Percentiles rank a stretch among this genome's conserved stretches.
phyloP scores from a whole-genome alignment of 177 flowering plant species.

The Telopea speciosissima region DNA sequence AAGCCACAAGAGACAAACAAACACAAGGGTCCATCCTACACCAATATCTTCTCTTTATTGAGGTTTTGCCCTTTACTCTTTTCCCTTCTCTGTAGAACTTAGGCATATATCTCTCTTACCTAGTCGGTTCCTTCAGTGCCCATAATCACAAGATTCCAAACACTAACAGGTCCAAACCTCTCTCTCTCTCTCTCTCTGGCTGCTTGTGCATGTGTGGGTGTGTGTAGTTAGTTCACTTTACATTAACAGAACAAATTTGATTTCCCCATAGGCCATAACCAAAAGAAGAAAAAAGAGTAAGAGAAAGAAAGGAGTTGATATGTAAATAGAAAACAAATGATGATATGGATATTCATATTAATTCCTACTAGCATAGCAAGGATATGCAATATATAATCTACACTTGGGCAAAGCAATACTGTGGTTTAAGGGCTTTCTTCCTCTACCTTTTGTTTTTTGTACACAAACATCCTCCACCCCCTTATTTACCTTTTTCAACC shows the following conservation, averaged over 20 bases:
- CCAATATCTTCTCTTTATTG: too few relatives aligned
- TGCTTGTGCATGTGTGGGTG: too few relatives aligned
- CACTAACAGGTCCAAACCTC: too few relatives aligned
- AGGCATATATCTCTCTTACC: too few relatives aligned
- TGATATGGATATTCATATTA: neutral
- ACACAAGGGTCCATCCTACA: neutral
- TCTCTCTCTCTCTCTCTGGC: neutral
- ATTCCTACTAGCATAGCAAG: neutral
- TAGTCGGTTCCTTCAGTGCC: too few relatives aligned
- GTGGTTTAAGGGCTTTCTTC: neutral
- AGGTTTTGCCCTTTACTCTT: neutral
- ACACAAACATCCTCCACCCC: too few relatives aligned
- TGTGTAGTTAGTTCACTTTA: too few relatives aligned
- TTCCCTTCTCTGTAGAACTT: too few relatives aligned
- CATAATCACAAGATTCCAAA: too few relatives aligned
- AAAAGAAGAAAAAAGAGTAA: neutral
- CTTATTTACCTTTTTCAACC: neutral
- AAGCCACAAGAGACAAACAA: neutral
- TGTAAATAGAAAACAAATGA: neutral
- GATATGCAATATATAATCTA: conserved; percentile 9
- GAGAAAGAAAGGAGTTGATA: neutral
- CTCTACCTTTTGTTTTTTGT: too few relatives aligned
- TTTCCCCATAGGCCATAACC: too few relatives aligned
- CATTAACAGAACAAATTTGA: too few relatives aligned
- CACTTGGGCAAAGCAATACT: conserved; percentile 11